phyloP scores from a whole-genome alignment of 2,329 filamentous ascomycete species.

The Pestalotiopsis sp. region DNA sequence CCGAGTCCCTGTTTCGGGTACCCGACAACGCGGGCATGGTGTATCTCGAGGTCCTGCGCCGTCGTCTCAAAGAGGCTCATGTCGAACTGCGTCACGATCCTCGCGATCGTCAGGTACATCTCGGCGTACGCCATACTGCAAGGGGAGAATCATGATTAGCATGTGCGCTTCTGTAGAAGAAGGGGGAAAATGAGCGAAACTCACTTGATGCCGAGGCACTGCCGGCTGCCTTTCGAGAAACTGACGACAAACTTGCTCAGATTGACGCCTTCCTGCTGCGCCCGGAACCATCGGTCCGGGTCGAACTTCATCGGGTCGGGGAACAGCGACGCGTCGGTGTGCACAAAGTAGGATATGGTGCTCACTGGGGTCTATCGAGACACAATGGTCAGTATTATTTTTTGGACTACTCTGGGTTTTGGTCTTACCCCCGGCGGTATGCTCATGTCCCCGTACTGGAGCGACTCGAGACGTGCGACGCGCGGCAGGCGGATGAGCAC shows the following conservation, averaged over 20 bases:
- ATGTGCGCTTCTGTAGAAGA: background rate
- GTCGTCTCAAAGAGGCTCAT: background rate
- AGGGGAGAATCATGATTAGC: background rate
- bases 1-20: background rate
- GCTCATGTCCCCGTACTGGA: background rate
- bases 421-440: background rate
- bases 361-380: background rate
- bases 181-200: background rate
- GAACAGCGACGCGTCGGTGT: background rate
- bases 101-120: background rate
- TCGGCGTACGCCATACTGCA: background rate
- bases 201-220: constrained; percentile 2
- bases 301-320: background rate
- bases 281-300: background rate
- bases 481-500: background rate
- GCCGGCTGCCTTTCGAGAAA: background rate
- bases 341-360: background rate
- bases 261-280: background rate
- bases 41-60: background rate
- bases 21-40: background rate
- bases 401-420: background rate
- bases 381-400: background rate
- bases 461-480: background rate
- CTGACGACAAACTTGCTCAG: constrained; percentile 1
- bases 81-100: background rate